Percentiles rank a stretch among this genome's conserved stretches.
phyloP scores from a whole-genome alignment of 2,329 filamentous ascomycete genomes.

The Dactylellina drechsleri region DNA sequence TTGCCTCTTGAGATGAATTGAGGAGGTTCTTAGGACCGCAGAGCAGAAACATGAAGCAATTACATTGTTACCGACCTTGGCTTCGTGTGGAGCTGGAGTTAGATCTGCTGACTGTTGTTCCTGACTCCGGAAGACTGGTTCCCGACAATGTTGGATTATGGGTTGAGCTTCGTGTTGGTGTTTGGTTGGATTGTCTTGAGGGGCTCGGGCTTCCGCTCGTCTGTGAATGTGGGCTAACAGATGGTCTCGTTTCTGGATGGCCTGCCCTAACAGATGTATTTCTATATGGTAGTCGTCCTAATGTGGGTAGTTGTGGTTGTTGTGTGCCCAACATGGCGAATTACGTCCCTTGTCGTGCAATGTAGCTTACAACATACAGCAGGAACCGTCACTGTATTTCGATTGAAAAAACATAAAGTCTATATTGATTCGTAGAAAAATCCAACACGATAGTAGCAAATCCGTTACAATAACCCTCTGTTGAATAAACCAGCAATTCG shows the following conservation, averaged over 20 bases:
- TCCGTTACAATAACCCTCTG: not conserved
- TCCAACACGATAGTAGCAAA: not conserved
- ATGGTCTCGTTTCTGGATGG: not conserved
- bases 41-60: slow-evolving; percentile 8
- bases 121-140: not conserved
- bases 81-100: slow-evolving; percentile 19
- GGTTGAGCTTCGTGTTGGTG: slow-evolving; percentile 1
- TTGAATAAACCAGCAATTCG: slow-evolving; percentile 7
- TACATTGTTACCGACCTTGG: slow-evolving; percentile 29
- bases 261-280: slow-evolving; percentile 23
- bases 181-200: not conserved
- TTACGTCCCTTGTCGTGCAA: too few species aligned
- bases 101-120: slow-evolving; percentile 13
- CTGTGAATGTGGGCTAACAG: not conserved
- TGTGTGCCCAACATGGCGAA: slow-evolving; percentile 27
- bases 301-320: slow-evolving; percentile 2
- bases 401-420: slow-evolving; percentile 15
- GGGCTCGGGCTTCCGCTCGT: slow-evolving; percentile 3
- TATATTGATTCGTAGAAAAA: slow-evolving; percentile 22
- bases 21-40: too few species aligned
- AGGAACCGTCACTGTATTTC: slow-evolving; percentile 14
- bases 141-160: slow-evolving; percentile 14
- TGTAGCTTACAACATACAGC: slow-evolving; percentile 5
- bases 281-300: slow-evolving; percentile 25
- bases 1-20: too few species aligned